Base-by-base conservation (phyloP, 108 stramenopile genomes). In the Ochromonas danica region DNA sequence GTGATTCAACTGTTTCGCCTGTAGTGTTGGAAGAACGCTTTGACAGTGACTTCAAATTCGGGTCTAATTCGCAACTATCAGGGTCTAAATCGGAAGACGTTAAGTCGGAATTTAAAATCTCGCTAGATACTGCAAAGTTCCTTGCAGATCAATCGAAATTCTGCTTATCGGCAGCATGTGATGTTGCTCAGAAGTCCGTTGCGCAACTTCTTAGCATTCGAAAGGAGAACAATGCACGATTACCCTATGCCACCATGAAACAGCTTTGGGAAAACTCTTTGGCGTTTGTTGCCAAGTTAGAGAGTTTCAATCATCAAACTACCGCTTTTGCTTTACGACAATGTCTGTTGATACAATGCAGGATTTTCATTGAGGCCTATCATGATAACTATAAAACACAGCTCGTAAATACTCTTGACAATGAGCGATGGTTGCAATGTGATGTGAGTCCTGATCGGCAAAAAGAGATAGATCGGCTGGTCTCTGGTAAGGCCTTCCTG, bases 371-470 rank as follows among this genome's bases (percentile, higher is more conserved):
- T 6, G 72, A 39, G 28, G 3, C 6, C 38, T 60, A 3, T 14
- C 72, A 75, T 60, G 72, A 75, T 14, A 14, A 6, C 3, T 75
- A 30, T 41, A 75, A 75, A 36, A 33, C 6, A 6, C 14, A 36
- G 10, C 6, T 75, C 3, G 72, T 75, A 27, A 33, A 27, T 75
- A 42, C 72, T 27, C 38, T 75, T 6, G 72, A 75, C 31, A 60
- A 60, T 57, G 72, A 75, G 35, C 43, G 51, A 27, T 75, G 72
- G 72, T 6, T 75, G 51, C 72, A 75, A 60, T 75, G 72, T 36
- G 72, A 75, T 36, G 40, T 75, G 14, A 10, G 6, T 10, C 6
- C 40, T 38, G 72, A 75, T 6, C 72, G 72, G 22, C 72, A 75
- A 60, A 6, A 3, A 41, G 72, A 45, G 41, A 30, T 75, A 27